Base-by-base conservation (phyloP, 148 eudicot genomes). In the Persicaria tinctoria region DNA sequence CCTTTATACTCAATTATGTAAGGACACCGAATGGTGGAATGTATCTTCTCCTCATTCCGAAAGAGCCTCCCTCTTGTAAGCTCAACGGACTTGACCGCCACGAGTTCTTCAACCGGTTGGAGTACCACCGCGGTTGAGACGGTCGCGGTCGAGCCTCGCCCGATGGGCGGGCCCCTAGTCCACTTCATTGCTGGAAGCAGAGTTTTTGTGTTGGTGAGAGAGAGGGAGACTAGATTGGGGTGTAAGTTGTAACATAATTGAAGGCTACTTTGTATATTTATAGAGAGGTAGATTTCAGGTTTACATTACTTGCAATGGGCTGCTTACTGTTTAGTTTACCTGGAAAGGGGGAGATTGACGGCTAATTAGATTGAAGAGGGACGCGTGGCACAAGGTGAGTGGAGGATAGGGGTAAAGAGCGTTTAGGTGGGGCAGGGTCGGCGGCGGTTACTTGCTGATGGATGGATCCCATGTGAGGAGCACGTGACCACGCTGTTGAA, bases 61-160 rank as follows among this genome's bases (percentile, higher is more conserved):
- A 81, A 80, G 10, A 59, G 64, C 51, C 9, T 47, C 17, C 80
- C 55, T 4, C 51, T 81, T 16, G 70, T 63, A 16, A 70, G 16
- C 23, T 75, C 80, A 1, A 66, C 75, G 14, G 92, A 86, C 75
- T 89, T 89, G 27, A 85, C 90, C 3, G 90, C 92, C 20, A 82
- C 74, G 32, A 79, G 20, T 4, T 84, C 81, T 5, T 79, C 87
- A 62, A 82, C 75, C 2, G 5, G 74, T 16, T 81, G 79, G 9
- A 77, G 27, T 23, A 23, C 64, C 59, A 0, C 68, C 10, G 91
- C 89, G 66, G 60, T 41, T 17, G 86, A 84, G 76, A 88, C 91
- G 51, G 83, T 76, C 73, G 91, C 91, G 44, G 87, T 70, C 46
- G 87, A 81, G 55, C 91, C 91, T 32, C 82, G 86, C 79, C 89